Evolutionary conservation across 1,284 basidiomycete genomes (phyloP).

Genomic region (Veloboletus limbatus): DNA sequence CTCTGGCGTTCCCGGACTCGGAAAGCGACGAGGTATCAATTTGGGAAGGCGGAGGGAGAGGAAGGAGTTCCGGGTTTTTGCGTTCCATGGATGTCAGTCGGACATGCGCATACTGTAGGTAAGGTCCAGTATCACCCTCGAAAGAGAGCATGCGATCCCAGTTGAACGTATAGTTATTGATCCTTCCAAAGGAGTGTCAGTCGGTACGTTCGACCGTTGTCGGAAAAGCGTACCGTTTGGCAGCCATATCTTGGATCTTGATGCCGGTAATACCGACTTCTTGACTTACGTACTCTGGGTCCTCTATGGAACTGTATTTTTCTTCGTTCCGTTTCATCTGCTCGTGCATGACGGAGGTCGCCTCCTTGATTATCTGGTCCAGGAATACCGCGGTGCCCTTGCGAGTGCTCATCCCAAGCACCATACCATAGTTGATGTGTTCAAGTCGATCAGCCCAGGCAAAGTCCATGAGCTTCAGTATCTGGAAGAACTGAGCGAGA

Average conservation of each 20-base stretch:
- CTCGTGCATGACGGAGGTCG: conserved; percentile 90
- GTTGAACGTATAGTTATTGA: conserved; percentile 97
- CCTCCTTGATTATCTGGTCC: conserved; percentile 92
- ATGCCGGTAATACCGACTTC: conserved; percentile 95
- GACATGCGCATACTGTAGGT: conserved; percentile 96
- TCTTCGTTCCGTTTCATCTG: conserved; percentile 95
- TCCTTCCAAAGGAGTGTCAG: conserved; percentile 44
- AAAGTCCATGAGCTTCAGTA: conserved; percentile 88
- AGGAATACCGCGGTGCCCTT: conserved; percentile 97
- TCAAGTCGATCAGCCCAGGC: conserved; percentile 80
- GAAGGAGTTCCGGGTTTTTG: conserved; percentile 88
- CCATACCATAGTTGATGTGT: conserved; percentile 92
- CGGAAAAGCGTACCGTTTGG: conserved; percentile 67
- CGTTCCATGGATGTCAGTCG: conserved; percentile 91
- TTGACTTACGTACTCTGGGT: conserved; percentile 79
- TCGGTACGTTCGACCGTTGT: background rate
- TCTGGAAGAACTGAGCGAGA: conserved; percentile 92
- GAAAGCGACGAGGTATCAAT: conserved; percentile 72
- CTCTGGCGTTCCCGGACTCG: conserved; percentile 75
- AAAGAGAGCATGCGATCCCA: conserved; percentile 95
- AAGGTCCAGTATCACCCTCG: conserved; percentile 96
- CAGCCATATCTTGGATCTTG: conserved; percentile 98
- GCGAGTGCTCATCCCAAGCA: conserved; percentile 96
- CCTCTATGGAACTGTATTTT: conserved; percentile 88
- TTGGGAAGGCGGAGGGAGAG: conserved; percentile 64